Base-by-base conservation (phyloP, 2,329 filamentous ascomycete genomes). In the Xylariaceae sp. region DNA sequence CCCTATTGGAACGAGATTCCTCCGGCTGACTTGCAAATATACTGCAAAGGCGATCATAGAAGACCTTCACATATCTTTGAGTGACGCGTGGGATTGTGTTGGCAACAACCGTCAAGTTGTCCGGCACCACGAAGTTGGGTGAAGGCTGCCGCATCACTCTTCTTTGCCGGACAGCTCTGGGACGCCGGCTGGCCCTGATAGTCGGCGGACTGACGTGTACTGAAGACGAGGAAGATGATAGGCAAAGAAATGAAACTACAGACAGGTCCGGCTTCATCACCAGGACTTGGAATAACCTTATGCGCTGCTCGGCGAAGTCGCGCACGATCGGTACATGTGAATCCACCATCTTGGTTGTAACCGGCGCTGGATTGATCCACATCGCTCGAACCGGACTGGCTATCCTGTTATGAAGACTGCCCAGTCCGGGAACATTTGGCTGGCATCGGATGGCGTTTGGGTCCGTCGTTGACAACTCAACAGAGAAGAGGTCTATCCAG, bases 221-320 rank as follows among this genome's bases (percentile, higher is more conserved):
- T 9, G 46, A 35, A 3, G 47, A 32, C 3, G 31, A 41, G 15
- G 17, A 31, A n/a, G 47, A 51, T 9, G 46, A 52, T 15, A 44
- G 43, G 33, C 53, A 55, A 17, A 59, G 48, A 15, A 63, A 65
- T 35, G 67, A 69, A 24, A 57, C 55, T 12, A 78, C 44, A 27
- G 64, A 61, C 27, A 74, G 56, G 40, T 73, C 60, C 16, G 59
- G 55, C 4, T 55, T 62, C 2, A 77, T 47, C 9, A 62, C 56
- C 36, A 62, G 65, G 11, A 73, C 46, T 43, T 76, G 71, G 37
- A 68, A 74, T 46, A 74, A 73, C 14, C 59, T 58, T 2, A 68
- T 51, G 3, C 56, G 56, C 16, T 60, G 46, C 3, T 59, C 46
- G 8, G 54, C 41, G 35, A 69, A 66, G 9, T 49, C 38, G 9